Evolutionary conservation across 305 asterid species (phyloP).

Genomic region (Striga hermonthica): DNA sequence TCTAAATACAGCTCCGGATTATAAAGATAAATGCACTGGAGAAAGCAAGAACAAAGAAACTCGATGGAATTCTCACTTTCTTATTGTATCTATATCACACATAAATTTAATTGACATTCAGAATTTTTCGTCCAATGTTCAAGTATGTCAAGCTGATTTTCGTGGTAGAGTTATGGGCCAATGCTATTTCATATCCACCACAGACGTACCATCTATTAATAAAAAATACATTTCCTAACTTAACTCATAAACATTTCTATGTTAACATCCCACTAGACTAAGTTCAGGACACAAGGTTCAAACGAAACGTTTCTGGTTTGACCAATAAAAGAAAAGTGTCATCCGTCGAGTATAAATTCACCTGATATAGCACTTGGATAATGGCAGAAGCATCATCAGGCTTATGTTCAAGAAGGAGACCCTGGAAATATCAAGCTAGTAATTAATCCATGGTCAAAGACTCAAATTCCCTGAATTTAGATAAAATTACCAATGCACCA

Average conservation of each 20-base stretch:
- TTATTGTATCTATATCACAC: neutral
- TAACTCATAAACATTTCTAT: neutral
- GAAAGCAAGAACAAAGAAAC: neutral
- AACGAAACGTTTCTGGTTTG: no score
- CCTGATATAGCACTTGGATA: conserved; percentile 70
- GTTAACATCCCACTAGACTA: conserved; percentile 4
- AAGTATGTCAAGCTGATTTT: neutral
- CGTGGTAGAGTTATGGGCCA: neutral
- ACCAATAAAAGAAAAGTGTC: neutral
- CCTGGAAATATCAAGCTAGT: conserved; percentile 45
- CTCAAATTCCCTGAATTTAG: no score
- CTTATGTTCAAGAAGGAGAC: conserved; percentile 69
- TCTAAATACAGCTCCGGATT: neutral
- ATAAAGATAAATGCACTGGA: neutral
- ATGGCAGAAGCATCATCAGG: conserved; percentile 74
- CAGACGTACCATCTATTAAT: conserved; percentile 14
- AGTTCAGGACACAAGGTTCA: neutral
- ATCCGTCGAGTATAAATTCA: conserved; percentile 26
- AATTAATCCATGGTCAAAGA: conserved; percentile 22
- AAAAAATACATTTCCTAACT: neutral
- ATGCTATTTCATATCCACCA: conserved; percentile 13
- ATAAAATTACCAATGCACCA: no score
- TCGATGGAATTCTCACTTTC: conserved; percentile 2
- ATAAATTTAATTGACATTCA: neutral
- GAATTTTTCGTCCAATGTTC: conserved; percentile 8